A percentile compares a stretch with the other conserved stretches of the same genome.
These are phyloP conservation scores for Rosa chinensis DNA, from an alignment of 306 rosid genomes.

Conservation along the genomic window DNA sequence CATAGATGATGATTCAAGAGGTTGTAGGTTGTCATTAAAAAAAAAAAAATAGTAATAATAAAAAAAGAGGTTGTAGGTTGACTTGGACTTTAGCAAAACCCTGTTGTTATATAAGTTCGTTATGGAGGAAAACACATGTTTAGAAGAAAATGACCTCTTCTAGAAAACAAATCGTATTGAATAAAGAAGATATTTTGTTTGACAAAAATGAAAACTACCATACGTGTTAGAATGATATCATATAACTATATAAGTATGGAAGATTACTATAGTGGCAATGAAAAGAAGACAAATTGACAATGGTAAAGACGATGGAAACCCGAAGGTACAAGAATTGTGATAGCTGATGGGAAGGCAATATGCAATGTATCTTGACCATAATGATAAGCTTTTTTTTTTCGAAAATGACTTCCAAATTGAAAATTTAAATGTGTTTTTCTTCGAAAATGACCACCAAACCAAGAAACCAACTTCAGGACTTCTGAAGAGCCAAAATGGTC, in stretches of 20 bases:
- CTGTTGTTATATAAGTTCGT: neutral
- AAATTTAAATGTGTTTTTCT: neutral
- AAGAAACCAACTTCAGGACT: neutral
- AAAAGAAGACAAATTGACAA: neutral
- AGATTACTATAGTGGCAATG: neutral
- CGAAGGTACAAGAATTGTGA: neutral
- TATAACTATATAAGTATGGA: neutral
- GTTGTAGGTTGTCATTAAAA: neutral
- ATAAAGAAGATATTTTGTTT: neutral
- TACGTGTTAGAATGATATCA: neutral
- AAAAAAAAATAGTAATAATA: no score
- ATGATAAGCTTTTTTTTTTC: neutral
- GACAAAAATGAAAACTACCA: neutral
- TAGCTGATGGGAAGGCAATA: neutral
- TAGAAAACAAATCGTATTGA: neutral
- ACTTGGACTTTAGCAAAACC: neutral
- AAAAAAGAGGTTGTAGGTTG: neutral
- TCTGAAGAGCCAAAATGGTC: neutral
- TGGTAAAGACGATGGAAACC: neutral
- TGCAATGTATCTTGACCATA: neutral
- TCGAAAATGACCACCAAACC: neutral
- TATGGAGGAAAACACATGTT: neutral
- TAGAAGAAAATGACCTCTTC: conserved; percentile 3
- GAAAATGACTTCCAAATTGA: neutral
- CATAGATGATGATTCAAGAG: neutral